These are phyloP conservation scores for Solanum okadae DNA, from an alignment of 257 asterid genomes.

Conservation along the genomic window DNA sequence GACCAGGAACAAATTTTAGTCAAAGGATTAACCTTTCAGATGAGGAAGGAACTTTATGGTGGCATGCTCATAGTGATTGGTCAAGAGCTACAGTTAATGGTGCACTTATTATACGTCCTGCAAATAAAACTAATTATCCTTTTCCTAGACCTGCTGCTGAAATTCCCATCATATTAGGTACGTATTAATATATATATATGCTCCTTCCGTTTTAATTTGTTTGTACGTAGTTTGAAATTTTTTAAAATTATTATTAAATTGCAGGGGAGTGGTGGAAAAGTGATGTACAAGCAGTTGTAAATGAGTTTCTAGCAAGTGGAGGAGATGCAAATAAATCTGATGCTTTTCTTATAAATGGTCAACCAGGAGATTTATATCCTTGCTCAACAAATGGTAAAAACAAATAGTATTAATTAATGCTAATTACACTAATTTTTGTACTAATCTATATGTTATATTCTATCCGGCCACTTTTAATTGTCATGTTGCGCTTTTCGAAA, in stretches of 20 bases:
- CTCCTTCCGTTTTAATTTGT: background rate
- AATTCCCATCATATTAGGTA: conserved; percentile 10
- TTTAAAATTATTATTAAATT: background rate
- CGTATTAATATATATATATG: background rate
- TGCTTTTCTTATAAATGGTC: conserved; percentile 53
- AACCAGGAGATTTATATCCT: conserved; percentile 46
- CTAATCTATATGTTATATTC: background rate
- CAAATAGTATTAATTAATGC: background rate
- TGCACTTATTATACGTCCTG: conserved; percentile 6
- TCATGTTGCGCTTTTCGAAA: too few relatives aligned
- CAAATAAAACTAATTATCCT: background rate
- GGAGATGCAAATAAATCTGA: conserved; percentile 43
- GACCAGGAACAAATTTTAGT: conserved; percentile 9
- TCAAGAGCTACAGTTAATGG: conserved; percentile 22
- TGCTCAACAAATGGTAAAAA: conserved; percentile 41
- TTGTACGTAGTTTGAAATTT: background rate
- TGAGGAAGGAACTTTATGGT: conserved; percentile 25
- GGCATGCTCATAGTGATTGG: conserved; percentile 33
- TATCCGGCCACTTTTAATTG: rapidly evolving
- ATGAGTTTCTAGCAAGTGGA: conserved; percentile 24
- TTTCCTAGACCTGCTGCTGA: conserved; percentile 3
- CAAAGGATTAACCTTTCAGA: conserved; percentile 9
- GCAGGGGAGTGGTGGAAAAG: conserved; percentile 60
- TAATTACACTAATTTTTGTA: background rate
- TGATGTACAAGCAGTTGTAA: conserved; percentile 20